Evolutionary conservation across 148 eudicot genomes (phyloP).

Genomic region (Nepenthes gracilis): DNA sequence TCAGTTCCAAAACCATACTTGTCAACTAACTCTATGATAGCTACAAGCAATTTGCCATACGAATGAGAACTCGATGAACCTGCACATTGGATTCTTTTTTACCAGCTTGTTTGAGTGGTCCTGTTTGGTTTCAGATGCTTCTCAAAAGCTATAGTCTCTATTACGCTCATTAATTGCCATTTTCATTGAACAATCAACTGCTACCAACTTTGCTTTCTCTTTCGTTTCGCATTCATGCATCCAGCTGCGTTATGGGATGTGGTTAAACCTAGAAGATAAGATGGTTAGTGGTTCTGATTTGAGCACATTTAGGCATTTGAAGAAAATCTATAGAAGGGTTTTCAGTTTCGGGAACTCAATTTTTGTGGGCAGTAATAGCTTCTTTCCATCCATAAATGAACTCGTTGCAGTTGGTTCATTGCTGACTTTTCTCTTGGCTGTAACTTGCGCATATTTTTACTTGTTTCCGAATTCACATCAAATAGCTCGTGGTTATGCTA

Average conservation of each 20-base stretch:
- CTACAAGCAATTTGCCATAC: too few species aligned
- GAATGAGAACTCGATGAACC: too few species aligned
- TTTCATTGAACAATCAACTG: too few species aligned
- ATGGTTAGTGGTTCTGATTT: constrained; percentile 18
- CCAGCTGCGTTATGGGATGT: constrained; percentile 7
- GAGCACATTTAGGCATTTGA: constrained; percentile 29
- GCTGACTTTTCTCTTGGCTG: constrained; percentile 29
- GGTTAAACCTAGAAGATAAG: constrained; percentile 22
- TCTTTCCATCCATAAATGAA: constrained; percentile 25
- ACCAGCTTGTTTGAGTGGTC: too few species aligned
- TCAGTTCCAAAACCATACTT: too few species aligned
- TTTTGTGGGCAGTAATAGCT: constrained; percentile 24
- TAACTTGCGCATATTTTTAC: constrained; percentile 35
- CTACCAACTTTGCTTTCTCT: too few species aligned
- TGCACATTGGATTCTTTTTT: too few species aligned
- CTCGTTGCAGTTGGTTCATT: constrained; percentile 24
- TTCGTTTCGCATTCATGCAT: background rate
- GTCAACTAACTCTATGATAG: too few species aligned
- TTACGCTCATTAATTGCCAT: too few species aligned
- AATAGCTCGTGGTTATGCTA: constrained; percentile 15
- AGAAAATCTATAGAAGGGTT: constrained; percentile 28
- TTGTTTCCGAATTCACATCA: constrained; percentile 21
- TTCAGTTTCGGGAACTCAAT: constrained; percentile 26
- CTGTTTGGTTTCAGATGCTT: too few species aligned
- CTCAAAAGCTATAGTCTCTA: too few species aligned